These are phyloP conservation scores for Flagelloscypha sp. DNA, from an alignment of 768 basidiomycete genomes.

Conservation along the genomic window DNA sequence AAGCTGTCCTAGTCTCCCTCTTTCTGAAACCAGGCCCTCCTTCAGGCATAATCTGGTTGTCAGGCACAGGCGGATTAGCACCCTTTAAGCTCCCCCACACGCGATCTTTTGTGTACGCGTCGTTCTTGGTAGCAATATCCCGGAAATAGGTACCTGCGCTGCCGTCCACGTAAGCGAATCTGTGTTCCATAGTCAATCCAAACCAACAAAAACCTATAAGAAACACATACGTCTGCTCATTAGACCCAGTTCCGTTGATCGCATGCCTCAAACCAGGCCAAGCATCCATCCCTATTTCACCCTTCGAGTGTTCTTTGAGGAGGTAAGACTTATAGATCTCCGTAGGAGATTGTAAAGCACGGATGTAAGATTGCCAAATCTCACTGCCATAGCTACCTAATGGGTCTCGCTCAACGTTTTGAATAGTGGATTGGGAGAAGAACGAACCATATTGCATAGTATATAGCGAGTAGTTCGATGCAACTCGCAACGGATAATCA, in stretches of 20 bases:
- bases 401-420: neutral
- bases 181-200: too few species aligned
- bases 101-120: slow-evolving; percentile 22
- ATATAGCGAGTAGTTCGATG: slow-evolving; percentile 24
- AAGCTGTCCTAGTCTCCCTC: too few species aligned
- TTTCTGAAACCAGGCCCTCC: slow-evolving; percentile 23
- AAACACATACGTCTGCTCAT: slow-evolving; percentile 22
- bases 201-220: too few species aligned
- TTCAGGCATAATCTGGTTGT: slow-evolving; percentile 20
- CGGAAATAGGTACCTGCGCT: slow-evolving; percentile 23
- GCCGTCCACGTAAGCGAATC: slow-evolving; percentile 22
- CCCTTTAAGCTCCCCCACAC: slow-evolving; percentile 23
- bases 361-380: slow-evolving; percentile 21
- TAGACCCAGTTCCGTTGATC: slow-evolving; percentile 23
- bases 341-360: slow-evolving; percentile 19
- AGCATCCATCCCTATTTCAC: slow-evolving; percentile 24
- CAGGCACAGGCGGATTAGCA: slow-evolving; percentile 20
- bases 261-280: slow-evolving; percentile 26
- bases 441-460: slow-evolving; percentile 18
- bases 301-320: slow-evolving; percentile 23
- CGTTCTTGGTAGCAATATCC: slow-evolving; percentile 23
- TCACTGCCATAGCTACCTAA: slow-evolving; percentile 22
- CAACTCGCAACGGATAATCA: slow-evolving; percentile 37
- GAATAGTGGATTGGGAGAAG: neutral
- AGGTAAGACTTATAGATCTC: slow-evolving; percentile 18